Evolutionary conservation across 1,139 yeast genomes (phyloP).

Genomic region (Taphrina betulina): DNA sequence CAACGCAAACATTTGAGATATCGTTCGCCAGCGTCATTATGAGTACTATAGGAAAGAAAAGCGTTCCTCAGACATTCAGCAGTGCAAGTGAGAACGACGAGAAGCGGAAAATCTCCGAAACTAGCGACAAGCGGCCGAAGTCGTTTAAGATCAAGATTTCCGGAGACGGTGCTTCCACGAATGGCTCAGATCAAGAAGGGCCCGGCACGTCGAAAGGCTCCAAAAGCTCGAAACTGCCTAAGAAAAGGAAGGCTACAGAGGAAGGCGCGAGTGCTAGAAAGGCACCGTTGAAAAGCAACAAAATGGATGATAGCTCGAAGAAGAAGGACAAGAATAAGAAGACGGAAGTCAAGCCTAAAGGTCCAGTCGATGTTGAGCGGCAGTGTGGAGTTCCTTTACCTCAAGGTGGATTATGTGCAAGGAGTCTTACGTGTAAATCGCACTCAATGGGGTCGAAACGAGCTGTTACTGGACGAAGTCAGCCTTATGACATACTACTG

Average conservation of each 20-base stretch:
- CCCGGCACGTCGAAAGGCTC: conserved; percentile 3
- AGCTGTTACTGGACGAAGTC: conserved; percentile 88
- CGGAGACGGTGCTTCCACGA: not conserved
- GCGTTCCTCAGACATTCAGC: no score
- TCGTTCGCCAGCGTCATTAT: no score
- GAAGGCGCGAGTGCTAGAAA: conserved; percentile 2
- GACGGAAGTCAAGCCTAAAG: conserved; percentile 31
- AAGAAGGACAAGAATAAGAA: conserved; percentile 25
- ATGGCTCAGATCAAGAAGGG: conserved; percentile 21
- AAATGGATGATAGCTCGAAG: conserved; percentile 15
- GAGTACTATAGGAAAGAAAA: not conserved
- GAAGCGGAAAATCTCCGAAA: no score
- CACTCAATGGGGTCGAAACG: conserved; percentile 98
- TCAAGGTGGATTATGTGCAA: conserved; percentile 88
- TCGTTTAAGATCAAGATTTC: conserved; percentile 4
- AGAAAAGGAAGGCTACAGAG: conserved; percentile 15
- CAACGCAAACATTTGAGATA: no score
- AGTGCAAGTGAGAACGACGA: no score
- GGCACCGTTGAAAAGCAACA: conserved; percentile 19
- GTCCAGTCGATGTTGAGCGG: conserved; percentile 76
- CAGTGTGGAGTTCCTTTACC: conserved; percentile 96
- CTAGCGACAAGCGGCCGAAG: conserved; percentile 1
- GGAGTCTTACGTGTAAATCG: conserved; percentile 93
- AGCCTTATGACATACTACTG: conserved; percentile 82
- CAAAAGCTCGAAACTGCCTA: conserved; percentile 11